These are phyloP conservation scores for Leucocoprinus sp. DNA, from an alignment of 768 basidiomycete genomes.

Conservation along the genomic window DNA sequence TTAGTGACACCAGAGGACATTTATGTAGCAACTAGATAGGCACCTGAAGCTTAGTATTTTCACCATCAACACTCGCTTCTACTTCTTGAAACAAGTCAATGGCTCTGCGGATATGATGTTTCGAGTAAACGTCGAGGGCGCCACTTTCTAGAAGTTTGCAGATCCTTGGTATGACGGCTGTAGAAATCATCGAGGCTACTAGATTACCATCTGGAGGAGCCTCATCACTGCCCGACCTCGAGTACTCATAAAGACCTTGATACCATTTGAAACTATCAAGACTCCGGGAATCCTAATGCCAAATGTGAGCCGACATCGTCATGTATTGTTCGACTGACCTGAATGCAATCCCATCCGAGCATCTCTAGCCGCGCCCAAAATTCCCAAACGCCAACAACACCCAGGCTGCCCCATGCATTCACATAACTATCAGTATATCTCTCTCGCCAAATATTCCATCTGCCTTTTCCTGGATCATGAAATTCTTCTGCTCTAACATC, in stretches of 20 bases:
- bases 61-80: constrained; percentile 62
- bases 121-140: constrained; percentile 76
- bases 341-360: constrained; percentile 81
- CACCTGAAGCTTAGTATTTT: constrained; percentile 60
- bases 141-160: constrained; percentile 72
- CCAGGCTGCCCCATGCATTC: constrained; percentile 88
- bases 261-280: constrained; percentile 86
- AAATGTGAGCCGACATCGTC: neutral
- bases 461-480: constrained; percentile 64
- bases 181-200: constrained; percentile 82
- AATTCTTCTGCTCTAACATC: constrained; percentile 87
- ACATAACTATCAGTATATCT: constrained; percentile 74
- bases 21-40: constrained; percentile 12
- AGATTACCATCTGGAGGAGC: constrained; percentile 82
- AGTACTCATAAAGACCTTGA: constrained; percentile 68
- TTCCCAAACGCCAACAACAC: constrained; percentile 85
- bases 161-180: constrained; percentile 68
- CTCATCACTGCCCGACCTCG: constrained; percentile 44
- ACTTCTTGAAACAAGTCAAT: constrained; percentile 77
- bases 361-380: constrained; percentile 89
- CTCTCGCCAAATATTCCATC: constrained; percentile 63
- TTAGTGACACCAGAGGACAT: neutral
- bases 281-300: constrained; percentile 36
- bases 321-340: constrained; percentile 36
- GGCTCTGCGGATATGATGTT: constrained; percentile 46